Conservation (phyloP, 1,284 basidiomycete species). For the Moniliella sp. region DNA sequence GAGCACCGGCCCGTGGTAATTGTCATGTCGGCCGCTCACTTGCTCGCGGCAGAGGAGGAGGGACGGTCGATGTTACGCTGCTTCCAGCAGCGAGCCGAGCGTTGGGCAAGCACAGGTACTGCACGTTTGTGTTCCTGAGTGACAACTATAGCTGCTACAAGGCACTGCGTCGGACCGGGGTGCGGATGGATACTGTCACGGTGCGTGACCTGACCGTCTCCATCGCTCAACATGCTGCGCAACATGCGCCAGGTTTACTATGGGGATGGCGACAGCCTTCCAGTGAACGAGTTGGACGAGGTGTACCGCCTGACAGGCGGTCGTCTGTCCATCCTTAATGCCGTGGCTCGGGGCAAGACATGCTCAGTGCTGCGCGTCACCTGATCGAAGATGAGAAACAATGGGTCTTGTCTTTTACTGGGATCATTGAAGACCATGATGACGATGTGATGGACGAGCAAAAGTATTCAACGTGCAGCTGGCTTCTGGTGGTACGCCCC, state of each 20-base stretch:
- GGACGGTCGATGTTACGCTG: constrained; percentile 16
- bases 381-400: constrained; percentile 24
- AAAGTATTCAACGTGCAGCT: too few relatives aligned
- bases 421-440: constrained; percentile 26
- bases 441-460: too few relatives aligned
- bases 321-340: constrained; percentile 17
- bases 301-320: constrained; percentile 23
- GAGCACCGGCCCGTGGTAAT: constrained; percentile 22
- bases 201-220: constrained; percentile 16
- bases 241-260: constrained; percentile 21
- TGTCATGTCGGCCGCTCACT: constrained; percentile 24
- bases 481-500: too few relatives aligned
- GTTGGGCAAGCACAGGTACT: constrained; percentile 20
- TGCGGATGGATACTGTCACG: constrained; percentile 25
- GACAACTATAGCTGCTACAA: constrained; percentile 26
- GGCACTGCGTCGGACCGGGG: constrained; percentile 14
- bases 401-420: constrained; percentile 23
- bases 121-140: constrained; percentile 17
- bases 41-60: constrained; percentile 19
- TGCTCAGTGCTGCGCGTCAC: constrained; percentile 14
- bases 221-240: constrained; percentile 15
- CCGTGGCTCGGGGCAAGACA: constrained; percentile 14
- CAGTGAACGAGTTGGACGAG: constrained; percentile 8
- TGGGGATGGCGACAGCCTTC: constrained; percentile 9
- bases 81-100: constrained; percentile 25